Evolutionary conservation across 139 green algal genomes (phyloP), one percentile per base, ranked within the genome.

Genomic region (Tetraselmis striata): DNA sequence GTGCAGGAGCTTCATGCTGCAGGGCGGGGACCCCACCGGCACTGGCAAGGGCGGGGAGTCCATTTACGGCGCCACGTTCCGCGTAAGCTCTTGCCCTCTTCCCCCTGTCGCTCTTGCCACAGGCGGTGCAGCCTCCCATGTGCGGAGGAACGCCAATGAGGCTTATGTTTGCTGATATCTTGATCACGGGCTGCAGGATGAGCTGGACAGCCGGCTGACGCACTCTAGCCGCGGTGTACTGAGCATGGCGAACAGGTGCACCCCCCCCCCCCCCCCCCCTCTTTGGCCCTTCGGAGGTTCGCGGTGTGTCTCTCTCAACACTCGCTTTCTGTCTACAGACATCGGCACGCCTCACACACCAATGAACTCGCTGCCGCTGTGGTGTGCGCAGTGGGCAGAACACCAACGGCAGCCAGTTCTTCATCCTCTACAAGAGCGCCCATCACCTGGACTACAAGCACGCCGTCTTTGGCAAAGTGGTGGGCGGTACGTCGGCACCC

Each of bases 371-470:
- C n/a, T n/a, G n/a, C n/a, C n/a, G n/a, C n/a, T n/a, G n/a, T n/a
- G n/a, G n/a, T n/a, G n/a, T n/a, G n/a, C 11, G 45, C 45, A 67
- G 82, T 29, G 95, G 92, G 29, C 81, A 82, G 0, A 32, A 89
- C 79, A 95, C 92, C 82, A 98, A 98, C 81, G 92, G 87, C 5
- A 88, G 82, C 29, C 93, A 96, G 86, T 96, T 96, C 83, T 96
- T 95, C 88, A 91, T 97, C 67, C 87, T 95, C 29, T 98, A 94
- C 89, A 96, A 97, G 82, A 92, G 92, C 93, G 29, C 59, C 76
- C 85, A 81, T 22, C 96, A 99, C 87, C 90, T 99, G 24, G 93
- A 99, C 88, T 95, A 92, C 88, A 99, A 99, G 90, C 94, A 98
- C 91, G 89, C 89, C 59, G 93, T 98, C 1, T 97, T 98, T 89